Evolutionary conservation across 106 monocot genomes (phyloP), one percentile per base, ranked within the genome.

Genomic region (Triglochin maritima): DNA sequence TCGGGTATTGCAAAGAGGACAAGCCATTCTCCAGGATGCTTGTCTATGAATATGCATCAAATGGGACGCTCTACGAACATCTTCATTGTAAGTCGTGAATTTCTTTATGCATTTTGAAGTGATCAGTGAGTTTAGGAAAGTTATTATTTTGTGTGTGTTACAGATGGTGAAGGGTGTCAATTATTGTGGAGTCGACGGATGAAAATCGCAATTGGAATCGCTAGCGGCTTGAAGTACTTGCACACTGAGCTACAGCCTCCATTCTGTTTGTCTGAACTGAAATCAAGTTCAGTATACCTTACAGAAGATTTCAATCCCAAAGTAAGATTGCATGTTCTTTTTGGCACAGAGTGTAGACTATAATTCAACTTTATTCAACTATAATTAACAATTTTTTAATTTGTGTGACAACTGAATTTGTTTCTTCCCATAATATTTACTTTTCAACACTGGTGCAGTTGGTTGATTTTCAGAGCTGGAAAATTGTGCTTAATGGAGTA

Each of bases 261-360:
- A 11, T 83, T 87, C 62, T 76, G 80, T 44, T 60, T 95, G 63
- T 81, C 83, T 56, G 85, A 87, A 56, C 66, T 95, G 63, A 81
- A 83, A 44, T 95, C 95, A 0, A 81, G 68, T 74, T 60, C 85
- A 16, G 78, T 90, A 50, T 87, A 90, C 78, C 95, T 95, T 44
- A 90, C 87, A 46, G 95, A 95, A 78, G 90, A 95, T 76, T 95
- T 95, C 65, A 81, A 85, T 80, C 95, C 90, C 42, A 95, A 95
- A 83, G 95, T 90, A 83, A 47, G 48, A 15, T 14, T 59, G 29
- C 29, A 29, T 29, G 29, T 29, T 1, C 1, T 29, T 29, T 29
- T 29, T 29, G 29, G 29, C 29, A 29, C 29, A 0, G 29, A 29
- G 1, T 29, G 29, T 29, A 29, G 29, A 29, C 29, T 29, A 29